These are phyloP conservation scores for Tricladium varicosporioides DNA, from an alignment of 2,329 filamentous ascomycete species.

Conservation along the genomic window DNA sequence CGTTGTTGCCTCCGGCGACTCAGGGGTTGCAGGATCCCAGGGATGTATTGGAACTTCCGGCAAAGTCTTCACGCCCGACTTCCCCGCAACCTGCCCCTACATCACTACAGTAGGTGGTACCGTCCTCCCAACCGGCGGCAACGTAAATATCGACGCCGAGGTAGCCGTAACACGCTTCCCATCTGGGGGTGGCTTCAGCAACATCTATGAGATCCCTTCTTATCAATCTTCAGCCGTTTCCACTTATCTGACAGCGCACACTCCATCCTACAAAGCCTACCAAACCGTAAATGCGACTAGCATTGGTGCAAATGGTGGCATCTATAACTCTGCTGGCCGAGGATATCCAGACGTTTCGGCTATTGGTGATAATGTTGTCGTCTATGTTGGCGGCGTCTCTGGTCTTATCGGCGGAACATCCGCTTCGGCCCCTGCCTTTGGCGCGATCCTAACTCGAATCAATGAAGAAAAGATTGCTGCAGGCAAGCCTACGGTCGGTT, in stretches of 20 bases:
- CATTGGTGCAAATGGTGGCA: slow-evolving; percentile 18
- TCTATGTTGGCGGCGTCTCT: slow-evolving; percentile 22
- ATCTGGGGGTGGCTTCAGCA: slow-evolving; percentile 47
- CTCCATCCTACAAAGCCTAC: slow-evolving; percentile 26
- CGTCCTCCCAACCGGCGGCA: slow-evolving; percentile 37
- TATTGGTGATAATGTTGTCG: slow-evolving; percentile 27
- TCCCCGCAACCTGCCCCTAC: slow-evolving; percentile 66
- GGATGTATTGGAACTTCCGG: slow-evolving; percentile 19
- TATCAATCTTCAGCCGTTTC: slow-evolving; percentile 24
- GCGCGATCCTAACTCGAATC: slow-evolving; percentile 55
- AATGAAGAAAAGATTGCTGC: slow-evolving; percentile 56
- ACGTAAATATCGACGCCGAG: slow-evolving; percentile 39
- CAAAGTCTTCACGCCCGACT: slow-evolving; percentile 43
- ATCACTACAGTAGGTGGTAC: slow-evolving; percentile 67
- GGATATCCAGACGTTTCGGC: slow-evolving; percentile 32
- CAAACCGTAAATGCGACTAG: slow-evolving; percentile 8
- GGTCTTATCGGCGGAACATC: slow-evolving; percentile 45
- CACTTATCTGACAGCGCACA: slow-evolving; percentile 24
- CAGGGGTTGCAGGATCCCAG: slow-evolving; percentile 37
- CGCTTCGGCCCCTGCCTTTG: slow-evolving; percentile 54
- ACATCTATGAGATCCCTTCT: slow-evolving; percentile 31
- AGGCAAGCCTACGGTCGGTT: slow-evolving; percentile 48
- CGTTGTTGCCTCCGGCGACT: slow-evolving; percentile 59
- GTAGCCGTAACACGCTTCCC: slow-evolving; percentile 39
- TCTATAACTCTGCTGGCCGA: slow-evolving; percentile 27